A percentile compares a stretch with the other conserved stretches of the same genome.
Conservation (phyloP, 2,329 filamentous ascomycete genomes). For the Grosmannia serpens region DNA sequence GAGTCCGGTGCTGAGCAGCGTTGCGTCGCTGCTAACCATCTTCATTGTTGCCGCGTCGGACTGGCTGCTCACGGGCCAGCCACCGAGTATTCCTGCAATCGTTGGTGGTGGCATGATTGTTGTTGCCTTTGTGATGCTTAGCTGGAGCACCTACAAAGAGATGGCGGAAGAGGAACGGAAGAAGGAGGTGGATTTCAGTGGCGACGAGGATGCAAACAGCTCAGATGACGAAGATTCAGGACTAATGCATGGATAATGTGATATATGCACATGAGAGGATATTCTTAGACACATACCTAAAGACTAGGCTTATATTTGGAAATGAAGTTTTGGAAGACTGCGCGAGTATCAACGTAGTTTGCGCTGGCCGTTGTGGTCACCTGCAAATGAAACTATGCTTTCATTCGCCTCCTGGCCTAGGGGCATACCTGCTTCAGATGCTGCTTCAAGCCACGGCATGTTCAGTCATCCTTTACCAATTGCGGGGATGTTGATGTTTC, state of each 20-base stretch:
- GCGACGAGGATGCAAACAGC: slow-evolving; percentile 9
- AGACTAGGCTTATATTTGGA: too few relatives aligned
- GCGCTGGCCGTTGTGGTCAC: too few relatives aligned
- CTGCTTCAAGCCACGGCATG: background rate
- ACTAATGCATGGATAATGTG: background rate
- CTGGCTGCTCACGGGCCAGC: slow-evolving; percentile 70
- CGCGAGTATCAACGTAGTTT: too few relatives aligned
- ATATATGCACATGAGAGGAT: background rate
- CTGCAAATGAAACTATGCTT: too few relatives aligned
- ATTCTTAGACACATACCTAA: background rate
- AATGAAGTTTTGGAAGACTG: background rate
- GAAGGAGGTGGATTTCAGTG: slow-evolving; percentile 28
- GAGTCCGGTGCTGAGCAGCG: slow-evolving; percentile 81
- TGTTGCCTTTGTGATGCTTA: slow-evolving; percentile 73
- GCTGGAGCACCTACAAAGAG: slow-evolving; percentile 86
- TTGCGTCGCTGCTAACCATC: slow-evolving; percentile 88
- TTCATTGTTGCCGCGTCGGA: slow-evolving; percentile 92
- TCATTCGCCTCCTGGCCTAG: too few relatives aligned
- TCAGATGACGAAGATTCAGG: background rate
- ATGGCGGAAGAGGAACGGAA: slow-evolving; percentile 73
- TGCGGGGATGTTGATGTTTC: background rate
- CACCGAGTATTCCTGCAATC: slow-evolving; percentile 63
- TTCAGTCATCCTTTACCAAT: slow-evolving; percentile 10
- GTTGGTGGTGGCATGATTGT: slow-evolving; percentile 81
- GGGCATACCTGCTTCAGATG: background rate